Conservation (phyloP, 75 land plant species). For the Cunninghamia lanceolata region DNA sequence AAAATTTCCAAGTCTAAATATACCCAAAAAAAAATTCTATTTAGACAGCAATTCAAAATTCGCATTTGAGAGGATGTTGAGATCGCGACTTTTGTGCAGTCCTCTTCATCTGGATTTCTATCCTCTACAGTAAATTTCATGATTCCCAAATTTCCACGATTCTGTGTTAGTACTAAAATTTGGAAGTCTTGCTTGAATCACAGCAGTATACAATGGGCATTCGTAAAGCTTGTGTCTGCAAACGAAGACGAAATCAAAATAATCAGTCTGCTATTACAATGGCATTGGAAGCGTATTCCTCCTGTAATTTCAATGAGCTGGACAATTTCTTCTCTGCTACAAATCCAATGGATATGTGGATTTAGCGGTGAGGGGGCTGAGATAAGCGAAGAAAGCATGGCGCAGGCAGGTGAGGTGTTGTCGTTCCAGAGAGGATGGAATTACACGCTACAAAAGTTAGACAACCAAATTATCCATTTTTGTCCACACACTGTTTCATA, state of each 20-base stretch:
- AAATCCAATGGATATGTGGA: background rate
- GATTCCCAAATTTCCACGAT: background rate
- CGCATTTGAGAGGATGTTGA: no score
- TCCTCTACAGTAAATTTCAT: no score
- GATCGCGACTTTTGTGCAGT: background rate
- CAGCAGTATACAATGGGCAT: no score
- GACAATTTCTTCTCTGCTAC: background rate
- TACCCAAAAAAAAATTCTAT: no score
- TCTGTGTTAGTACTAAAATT: background rate
- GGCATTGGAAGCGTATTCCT: background rate
- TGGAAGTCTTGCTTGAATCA: no score
- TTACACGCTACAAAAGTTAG: background rate
- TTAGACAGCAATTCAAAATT: background rate
- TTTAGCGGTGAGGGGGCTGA: background rate
- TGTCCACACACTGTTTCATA: no score
- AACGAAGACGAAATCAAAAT: background rate
- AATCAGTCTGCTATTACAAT: background rate
- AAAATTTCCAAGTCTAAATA: no score
- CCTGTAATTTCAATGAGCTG: background rate
- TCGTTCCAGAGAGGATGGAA: background rate
- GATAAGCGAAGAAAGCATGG: background rate
- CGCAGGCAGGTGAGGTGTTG: background rate
- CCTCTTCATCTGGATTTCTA: background rate
- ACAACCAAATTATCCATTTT: background rate
- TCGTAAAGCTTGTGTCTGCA: no score